A percentile compares a stretch with the other conserved stretches of the same genome.
Conservation (phyloP, 2,329 filamentous ascomycete genomes). For the Colletotrichum gigasporum region DNA sequence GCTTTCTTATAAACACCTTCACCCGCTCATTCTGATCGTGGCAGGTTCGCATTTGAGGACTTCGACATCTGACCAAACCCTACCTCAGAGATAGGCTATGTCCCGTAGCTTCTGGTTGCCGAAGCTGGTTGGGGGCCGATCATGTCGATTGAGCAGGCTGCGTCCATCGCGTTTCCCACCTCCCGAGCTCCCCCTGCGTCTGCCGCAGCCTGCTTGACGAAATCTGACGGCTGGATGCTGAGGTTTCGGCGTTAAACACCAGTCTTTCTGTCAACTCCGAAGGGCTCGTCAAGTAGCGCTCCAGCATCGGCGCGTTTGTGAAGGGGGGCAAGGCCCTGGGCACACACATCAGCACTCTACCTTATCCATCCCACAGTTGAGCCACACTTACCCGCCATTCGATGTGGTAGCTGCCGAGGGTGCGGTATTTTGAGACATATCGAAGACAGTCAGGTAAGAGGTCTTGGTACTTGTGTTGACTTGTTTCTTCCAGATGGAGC, state of each 20-base stretch:
- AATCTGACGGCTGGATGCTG: background rate
- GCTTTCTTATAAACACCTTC: too few species aligned
- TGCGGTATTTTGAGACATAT: constrained; percentile 17
- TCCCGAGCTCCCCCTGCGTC: background rate
- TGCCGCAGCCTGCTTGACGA: background rate
- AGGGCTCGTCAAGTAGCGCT: background rate
- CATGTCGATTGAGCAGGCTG: constrained; percentile 12
- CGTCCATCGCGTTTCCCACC: constrained; percentile 9
- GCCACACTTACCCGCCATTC: constrained; percentile 1
- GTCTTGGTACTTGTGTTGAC: background rate
- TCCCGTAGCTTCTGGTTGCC: too few species aligned
- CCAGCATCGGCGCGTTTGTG: background rate
- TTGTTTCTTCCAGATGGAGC: background rate
- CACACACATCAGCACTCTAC: constrained; percentile 6
- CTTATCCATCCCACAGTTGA: background rate
- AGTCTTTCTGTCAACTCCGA: constrained; percentile 15
- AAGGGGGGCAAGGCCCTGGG: background rate
- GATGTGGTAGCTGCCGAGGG: constrained; percentile 7
- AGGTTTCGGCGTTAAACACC: background rate
- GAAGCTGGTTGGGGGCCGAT: background rate
- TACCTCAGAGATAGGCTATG: too few species aligned
- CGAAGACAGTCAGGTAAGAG: background rate
- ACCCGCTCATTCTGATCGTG: too few species aligned
- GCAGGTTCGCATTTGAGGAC: too few species aligned
- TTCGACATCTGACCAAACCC: too few species aligned